These are phyloP conservation scores for Flaveria ramosissima DNA, from an alignment of 129 eudicot genomes.

Conservation along the genomic window DNA sequence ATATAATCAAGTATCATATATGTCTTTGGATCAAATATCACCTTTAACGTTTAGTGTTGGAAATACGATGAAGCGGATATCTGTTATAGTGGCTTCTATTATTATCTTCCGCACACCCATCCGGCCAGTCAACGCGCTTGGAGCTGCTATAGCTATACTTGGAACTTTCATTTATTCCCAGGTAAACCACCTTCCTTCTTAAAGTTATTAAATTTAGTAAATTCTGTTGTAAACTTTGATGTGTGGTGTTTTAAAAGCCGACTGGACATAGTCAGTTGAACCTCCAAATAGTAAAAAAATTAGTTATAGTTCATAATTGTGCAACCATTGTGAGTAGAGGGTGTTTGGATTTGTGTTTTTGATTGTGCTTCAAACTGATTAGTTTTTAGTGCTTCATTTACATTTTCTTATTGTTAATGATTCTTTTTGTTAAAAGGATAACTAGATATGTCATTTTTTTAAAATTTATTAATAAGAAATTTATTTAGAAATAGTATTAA, in stretches of 20 bases:
- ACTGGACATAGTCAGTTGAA: no score
- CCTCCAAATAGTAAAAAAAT: background rate
- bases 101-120: constrained; percentile 61
- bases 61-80: constrained; percentile 69
- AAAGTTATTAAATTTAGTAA: background rate
- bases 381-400: background rate
- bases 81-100: constrained; percentile 64
- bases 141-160: constrained; percentile 63
- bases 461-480: background rate
- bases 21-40: constrained; percentile 62
- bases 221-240: background rate
- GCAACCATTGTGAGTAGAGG: background rate
- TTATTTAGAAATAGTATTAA: background rate
- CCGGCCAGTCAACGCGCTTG: constrained; percentile 57
- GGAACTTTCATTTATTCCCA: constrained; percentile 70
- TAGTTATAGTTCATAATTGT: background rate
- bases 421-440: background rate
- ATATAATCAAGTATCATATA: constrained; percentile 63
- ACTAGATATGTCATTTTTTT: background rate
- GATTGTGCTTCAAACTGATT: background rate
- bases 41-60: constrained; percentile 67
- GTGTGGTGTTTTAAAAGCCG: no score
- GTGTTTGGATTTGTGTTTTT: background rate
- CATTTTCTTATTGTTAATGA: background rate
- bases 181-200: constrained; percentile 30